A percentile compares a stretch with the other conserved stretches of the same genome.
Evolutionary conservation across 225 moss, liverwort and hornwort genomes (phyloP).

Genomic region (Lunularia cruciata): DNA sequence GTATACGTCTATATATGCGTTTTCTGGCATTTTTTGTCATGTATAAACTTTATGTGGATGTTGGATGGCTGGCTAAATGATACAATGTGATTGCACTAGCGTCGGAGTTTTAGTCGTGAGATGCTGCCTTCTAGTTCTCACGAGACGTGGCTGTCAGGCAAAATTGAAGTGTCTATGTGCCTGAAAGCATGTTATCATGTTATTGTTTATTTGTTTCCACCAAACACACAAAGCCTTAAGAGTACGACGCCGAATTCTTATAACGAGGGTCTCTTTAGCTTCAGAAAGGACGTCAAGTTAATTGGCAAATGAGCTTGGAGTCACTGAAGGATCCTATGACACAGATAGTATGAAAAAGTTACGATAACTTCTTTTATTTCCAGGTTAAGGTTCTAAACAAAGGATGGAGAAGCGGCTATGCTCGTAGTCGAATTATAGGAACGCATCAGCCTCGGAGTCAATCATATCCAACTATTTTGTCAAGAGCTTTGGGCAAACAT

Average conservation of each 20-base stretch:
- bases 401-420: conserved; percentile 27
- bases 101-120: too few relatives aligned
- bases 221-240: too few relatives aligned
- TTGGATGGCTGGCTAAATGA: too few relatives aligned
- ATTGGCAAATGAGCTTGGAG: neutral
- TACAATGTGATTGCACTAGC: too few relatives aligned
- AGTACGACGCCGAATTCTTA: too few relatives aligned
- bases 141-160: too few relatives aligned
- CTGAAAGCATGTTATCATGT: neutral
- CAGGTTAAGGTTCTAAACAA: conserved; percentile 47
- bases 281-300: neutral
- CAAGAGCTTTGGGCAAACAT: conserved; percentile 14
- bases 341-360: neutral
- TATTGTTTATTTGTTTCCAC: neutral
- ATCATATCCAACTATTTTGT: conserved; percentile 46
- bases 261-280: too few relatives aligned
- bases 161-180: too few relatives aligned
- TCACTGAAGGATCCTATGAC: neutral
- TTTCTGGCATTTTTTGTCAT: neutral
- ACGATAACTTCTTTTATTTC: neutral
- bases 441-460: conserved; percentile 27
- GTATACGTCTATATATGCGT: conserved; percentile 28
- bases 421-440: conserved; percentile 7
- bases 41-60: neutral
- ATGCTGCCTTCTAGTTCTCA: too few relatives aligned